These are phyloP conservation scores for Schwanniomyces vanrijiae DNA, from an alignment of 805 yeast genomes.

Conservation along the genomic window DNA sequence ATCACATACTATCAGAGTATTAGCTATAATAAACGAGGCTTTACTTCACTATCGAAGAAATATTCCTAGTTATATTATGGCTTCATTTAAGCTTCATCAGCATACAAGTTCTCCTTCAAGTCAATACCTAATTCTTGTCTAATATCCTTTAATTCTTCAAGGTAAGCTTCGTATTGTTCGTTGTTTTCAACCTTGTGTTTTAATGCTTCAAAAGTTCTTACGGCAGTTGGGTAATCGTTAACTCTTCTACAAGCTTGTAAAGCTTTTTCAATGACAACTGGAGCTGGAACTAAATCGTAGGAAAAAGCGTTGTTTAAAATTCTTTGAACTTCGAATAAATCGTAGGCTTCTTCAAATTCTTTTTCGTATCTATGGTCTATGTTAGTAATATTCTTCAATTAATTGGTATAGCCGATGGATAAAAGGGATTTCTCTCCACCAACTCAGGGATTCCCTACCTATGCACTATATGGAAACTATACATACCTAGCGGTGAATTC, in stretches of 20 bases:
- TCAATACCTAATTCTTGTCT: slow-evolving; percentile 93
- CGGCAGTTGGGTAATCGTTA: slow-evolving; percentile 97
- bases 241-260: slow-evolving; percentile 98
- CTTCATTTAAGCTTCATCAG: slow-evolving; percentile 25
- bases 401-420: background rate
- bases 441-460: background rate
- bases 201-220: slow-evolving; percentile 96
- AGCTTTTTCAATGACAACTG: slow-evolving; percentile 92
- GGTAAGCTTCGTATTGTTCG: slow-evolving; percentile 92
- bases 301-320: slow-evolving; percentile 97
- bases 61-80: background rate
- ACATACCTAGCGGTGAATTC: slow-evolving; percentile 82
- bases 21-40: background rate
- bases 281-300: slow-evolving; percentile 98
- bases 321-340: slow-evolving; percentile 61
- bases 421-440: background rate
- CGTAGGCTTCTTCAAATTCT: slow-evolving; percentile 73
- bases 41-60: background rate
- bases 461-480: background rate
- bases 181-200: slow-evolving; percentile 94
- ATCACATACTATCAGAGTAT: background rate
- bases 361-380: slow-evolving; percentile 67
- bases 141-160: slow-evolving; percentile 87
- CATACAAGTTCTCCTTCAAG: slow-evolving; percentile 82
- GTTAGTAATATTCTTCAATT: background rate